A percentile compares a stretch with the other conserved stretches of the same genome.
phyloP scores from a whole-genome alignment of 2,329 filamentous ascomycete species.

The Colletotrichum nymphaeae region DNA sequence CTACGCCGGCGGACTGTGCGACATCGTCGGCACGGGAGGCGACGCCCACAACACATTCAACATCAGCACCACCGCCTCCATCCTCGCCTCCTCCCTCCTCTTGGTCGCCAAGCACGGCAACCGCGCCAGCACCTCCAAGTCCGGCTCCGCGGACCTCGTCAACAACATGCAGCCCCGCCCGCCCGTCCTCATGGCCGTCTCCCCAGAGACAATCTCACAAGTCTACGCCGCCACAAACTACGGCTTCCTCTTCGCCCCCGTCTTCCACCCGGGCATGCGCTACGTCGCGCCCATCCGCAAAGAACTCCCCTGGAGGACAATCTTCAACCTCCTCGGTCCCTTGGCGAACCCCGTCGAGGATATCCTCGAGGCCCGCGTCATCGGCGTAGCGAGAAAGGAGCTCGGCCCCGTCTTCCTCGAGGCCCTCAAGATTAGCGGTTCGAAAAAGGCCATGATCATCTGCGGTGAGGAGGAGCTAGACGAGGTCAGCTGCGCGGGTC shows the following conservation, averaged over 20 bases:
- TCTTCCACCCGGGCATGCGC: conserved; percentile 96
- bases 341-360: conserved; percentile 91
- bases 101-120: conserved; percentile 96
- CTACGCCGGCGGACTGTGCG: conserved; percentile 88
- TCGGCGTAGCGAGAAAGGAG: conserved; percentile 91
- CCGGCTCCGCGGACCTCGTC: conserved; percentile 92
- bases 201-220: conserved; percentile 74
- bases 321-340: conserved; percentile 96
- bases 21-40: conserved; percentile 97
- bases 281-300: conserved; percentile 87
- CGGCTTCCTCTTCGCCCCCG: conserved; percentile 93
- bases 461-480: conserved; percentile 96
- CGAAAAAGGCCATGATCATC: conserved; percentile 86
- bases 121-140: conserved; percentile 93
- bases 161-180: conserved; percentile 77
- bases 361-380: conserved; percentile 85
- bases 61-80: conserved; percentile 94
- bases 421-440: conserved; percentile 80
- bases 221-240: conserved; percentile 90
- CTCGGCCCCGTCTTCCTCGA: conserved; percentile 92
- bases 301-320: conserved; percentile 92
- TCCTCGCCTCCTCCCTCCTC: conserved; percentile 87
- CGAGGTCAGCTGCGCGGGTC: conserved; percentile 91
- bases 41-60: conserved; percentile 99
- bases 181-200: conserved; percentile 80